Percentiles rank a stretch among this genome's conserved stretches.
Conservation (phyloP, 2,329 filamentous ascomycete species). For the Daldinia sp. region DNA sequence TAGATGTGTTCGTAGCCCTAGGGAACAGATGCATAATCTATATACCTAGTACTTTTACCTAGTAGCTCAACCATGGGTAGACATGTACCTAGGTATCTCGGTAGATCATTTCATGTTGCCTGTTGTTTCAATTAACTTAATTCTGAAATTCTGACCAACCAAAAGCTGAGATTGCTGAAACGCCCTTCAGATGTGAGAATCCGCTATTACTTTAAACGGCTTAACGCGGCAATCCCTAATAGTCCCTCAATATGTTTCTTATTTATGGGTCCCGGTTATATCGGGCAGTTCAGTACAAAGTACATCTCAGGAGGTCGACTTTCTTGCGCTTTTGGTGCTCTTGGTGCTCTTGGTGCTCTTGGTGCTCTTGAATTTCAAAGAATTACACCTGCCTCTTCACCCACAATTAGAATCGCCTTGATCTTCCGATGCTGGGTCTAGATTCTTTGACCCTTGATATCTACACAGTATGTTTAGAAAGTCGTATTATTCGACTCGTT, state of each 20-base stretch:
- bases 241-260: conserved; percentile 25
- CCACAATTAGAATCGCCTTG: background rate
- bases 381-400: background rate
- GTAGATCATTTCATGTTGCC: conserved; percentile 6
- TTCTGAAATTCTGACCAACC: conserved; percentile 29
- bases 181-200: conserved; percentile 35
- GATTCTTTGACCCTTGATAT: background rate
- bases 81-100: conserved; percentile 1
- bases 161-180: conserved; percentile 26
- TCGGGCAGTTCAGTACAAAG: background rate
- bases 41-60: too few species aligned
- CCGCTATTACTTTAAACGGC: conserved; percentile 23
- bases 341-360: background rate
- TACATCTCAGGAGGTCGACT: background rate
- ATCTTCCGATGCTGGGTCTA: background rate
- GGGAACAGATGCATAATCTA: too few species aligned
- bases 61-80: background rate
- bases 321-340: background rate
- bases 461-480: background rate
- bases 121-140: conserved; percentile 38
- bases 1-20: too few species aligned
- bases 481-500: background rate
- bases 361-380: background rate
- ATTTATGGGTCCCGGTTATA: conserved; percentile 13
- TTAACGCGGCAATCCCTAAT: conserved; percentile 18